These are phyloP conservation scores for Monosporascus cannonballus DNA, from an alignment of 2,329 filamentous ascomycete species.

Conservation along the genomic window DNA sequence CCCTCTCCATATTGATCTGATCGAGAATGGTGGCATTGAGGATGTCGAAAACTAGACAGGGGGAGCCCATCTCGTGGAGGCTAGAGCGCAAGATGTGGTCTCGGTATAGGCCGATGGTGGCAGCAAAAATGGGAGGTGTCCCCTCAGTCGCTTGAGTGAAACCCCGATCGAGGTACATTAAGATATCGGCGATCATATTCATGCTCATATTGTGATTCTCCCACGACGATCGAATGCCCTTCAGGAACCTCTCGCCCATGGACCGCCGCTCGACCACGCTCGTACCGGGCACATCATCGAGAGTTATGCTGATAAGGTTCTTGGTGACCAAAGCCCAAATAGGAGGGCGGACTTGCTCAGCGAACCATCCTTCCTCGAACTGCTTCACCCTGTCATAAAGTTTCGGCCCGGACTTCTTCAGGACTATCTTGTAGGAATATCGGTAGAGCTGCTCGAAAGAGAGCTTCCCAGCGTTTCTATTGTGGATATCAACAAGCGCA, in stretches of 20 bases:
- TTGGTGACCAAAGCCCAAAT: constrained; percentile 68
- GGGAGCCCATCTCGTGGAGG: constrained; percentile 36
- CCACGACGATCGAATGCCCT: constrained; percentile 72
- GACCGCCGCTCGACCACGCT: constrained; percentile 74
- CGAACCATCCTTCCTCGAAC: constrained; percentile 80
- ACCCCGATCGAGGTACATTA: constrained; percentile 95
- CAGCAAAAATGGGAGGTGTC: constrained; percentile 71
- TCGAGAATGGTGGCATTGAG: constrained; percentile 80
- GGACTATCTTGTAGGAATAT: constrained; percentile 86
- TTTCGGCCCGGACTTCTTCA: constrained; percentile 76
- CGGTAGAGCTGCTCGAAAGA: constrained; percentile 96
- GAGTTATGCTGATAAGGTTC: constrained; percentile 54
- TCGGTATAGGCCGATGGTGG: constrained; percentile 81
- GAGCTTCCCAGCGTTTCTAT: constrained; percentile 79
- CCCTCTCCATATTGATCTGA: constrained; percentile 85
- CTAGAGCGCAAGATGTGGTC: constrained; percentile 71
- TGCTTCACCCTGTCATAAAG: constrained; percentile 76
- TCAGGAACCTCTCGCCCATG: constrained; percentile 77
- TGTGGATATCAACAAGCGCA: constrained; percentile 83
- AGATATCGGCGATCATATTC: constrained; percentile 93
- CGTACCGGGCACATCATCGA: constrained; percentile 49
- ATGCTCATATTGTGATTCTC: constrained; percentile 86
- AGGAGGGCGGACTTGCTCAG: constrained; percentile 61
- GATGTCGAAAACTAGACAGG: constrained; percentile 60
- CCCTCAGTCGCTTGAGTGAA: constrained; percentile 63